phyloP scores from a whole-genome alignment of 192 early-diverging fungal species.

The Backusella mclennaniae region DNA sequence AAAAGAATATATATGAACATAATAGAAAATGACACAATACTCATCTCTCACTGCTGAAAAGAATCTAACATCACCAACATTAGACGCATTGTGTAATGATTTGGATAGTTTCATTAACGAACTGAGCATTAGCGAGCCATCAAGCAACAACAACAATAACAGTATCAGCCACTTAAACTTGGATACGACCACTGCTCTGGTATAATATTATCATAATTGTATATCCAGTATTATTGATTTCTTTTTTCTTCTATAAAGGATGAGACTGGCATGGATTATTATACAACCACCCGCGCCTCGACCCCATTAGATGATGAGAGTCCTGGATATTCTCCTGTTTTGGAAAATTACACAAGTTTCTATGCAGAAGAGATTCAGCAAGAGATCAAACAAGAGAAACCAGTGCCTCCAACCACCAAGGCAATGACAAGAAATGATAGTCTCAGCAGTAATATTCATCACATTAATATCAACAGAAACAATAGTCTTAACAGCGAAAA shows the following conservation, averaged over 20 bases:
- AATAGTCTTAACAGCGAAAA: not conserved
- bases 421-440: not conserved
- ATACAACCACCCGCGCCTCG: conserved; percentile 3
- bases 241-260: conserved; percentile 3
- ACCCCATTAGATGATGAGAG: not conserved
- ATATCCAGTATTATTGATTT: not conserved
- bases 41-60: conserved; percentile 3
- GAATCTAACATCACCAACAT: conserved; percentile 1
- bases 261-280: not conserved
- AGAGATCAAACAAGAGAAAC: not conserved
- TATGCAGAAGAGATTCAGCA: not conserved
- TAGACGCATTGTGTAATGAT: conserved; percentile 21
- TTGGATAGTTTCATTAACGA: conserved; percentile 28
- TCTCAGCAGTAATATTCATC: not conserved
- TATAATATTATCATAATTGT: not conserved
- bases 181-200: not conserved
- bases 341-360: conserved; percentile 15
- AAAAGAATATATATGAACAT: not conserved
- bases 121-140: conserved; percentile 6
- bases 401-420: not conserved
- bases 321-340: conserved; percentile 14
- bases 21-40: conserved; percentile 4
- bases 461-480: not conserved
- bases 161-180: not conserved
- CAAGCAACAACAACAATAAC: not conserved